Conservation (phyloP, 257 asterid species). For the Nyctanthes arbortristis region DNA sequence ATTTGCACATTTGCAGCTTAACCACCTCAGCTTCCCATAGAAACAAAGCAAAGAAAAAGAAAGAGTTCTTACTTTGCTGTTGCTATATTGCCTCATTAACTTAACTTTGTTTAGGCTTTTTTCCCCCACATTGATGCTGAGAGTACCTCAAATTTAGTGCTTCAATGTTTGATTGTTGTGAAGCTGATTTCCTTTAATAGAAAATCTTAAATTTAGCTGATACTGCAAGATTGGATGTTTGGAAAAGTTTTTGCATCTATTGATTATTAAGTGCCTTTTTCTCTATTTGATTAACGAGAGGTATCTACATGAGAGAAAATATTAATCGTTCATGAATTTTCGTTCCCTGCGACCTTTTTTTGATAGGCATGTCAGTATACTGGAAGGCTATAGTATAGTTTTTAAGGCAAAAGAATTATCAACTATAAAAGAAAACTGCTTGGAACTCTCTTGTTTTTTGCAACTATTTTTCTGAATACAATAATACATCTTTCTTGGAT, state of each 20-base stretch:
- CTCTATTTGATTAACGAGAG: neutral
- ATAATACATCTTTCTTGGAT: neutral
- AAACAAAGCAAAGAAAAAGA: neutral
- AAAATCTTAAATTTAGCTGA: neutral
- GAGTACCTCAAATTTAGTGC: neutral
- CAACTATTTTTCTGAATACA: neutral
- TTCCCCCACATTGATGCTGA: neutral
- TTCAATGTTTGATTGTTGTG: neutral
- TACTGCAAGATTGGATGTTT: neutral
- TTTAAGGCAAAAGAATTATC: neutral
- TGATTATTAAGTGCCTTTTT: neutral
- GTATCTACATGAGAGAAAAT: neutral
- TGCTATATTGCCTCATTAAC: neutral
- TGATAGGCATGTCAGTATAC: neutral
- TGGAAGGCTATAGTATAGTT: neutral
- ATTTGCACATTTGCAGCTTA: neutral
- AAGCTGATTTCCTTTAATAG: neutral
- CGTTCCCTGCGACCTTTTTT: too few species aligned
- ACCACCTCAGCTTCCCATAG: neutral
- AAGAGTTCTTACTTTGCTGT: neutral
- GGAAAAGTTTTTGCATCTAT: neutral
- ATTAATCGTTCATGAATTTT: neutral
- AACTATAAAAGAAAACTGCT: neutral
- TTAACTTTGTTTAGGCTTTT: neutral
- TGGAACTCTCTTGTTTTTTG: neutral